Conservation (phyloP, 495 filamentous ascomycete species). For the Chaetomium cochliodes region DNA sequence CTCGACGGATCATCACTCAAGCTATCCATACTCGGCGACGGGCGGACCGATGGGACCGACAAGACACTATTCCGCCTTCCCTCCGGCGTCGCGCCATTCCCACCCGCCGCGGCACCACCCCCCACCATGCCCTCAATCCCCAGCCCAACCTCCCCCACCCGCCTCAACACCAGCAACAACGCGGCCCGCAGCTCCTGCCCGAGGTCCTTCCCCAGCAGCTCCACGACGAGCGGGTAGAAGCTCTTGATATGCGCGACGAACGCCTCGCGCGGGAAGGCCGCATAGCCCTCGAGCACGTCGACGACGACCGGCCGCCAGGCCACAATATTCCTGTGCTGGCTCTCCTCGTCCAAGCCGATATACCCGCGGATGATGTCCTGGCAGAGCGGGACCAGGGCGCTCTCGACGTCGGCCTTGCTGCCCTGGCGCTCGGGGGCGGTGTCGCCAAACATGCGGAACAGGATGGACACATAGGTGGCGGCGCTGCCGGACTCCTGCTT, state of each 20-base stretch:
- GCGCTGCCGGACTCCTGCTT: conserved; percentile 95
- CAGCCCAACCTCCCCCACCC: conserved; percentile 79
- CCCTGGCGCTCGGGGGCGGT: conserved; percentile 75
- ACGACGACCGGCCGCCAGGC: conserved; percentile 97
- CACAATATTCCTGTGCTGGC: conserved; percentile 90
- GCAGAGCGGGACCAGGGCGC: conserved; percentile 88
- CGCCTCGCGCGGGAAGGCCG: conserved; percentile 76
- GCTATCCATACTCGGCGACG: conserved; percentile 26
- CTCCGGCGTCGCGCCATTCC: neutral
- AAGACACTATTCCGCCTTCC: conserved; percentile 37
- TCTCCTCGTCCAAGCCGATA: conserved; percentile 82
- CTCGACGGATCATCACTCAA: conserved; percentile 33
- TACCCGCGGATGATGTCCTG: conserved; percentile 87
- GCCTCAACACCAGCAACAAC: conserved; percentile 68
- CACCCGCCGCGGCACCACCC: neutral
- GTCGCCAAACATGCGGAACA: conserved; percentile 96
- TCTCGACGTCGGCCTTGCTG: conserved; percentile 77
- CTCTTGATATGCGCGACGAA: conserved; percentile 75
- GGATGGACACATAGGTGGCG: conserved; percentile 87
- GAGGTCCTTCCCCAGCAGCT: conserved; percentile 78
- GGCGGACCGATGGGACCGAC: conserved; percentile 23
- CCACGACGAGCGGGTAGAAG: conserved; percentile 84
- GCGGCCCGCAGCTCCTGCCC: conserved; percentile 73
- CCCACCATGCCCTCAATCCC: conserved; percentile 56
- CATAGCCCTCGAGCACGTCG: conserved; percentile 94